These are phyloP conservation scores for Aegilops longissima DNA, from an alignment of 176 grass and related monocot species.

Conservation along the genomic window DNA sequence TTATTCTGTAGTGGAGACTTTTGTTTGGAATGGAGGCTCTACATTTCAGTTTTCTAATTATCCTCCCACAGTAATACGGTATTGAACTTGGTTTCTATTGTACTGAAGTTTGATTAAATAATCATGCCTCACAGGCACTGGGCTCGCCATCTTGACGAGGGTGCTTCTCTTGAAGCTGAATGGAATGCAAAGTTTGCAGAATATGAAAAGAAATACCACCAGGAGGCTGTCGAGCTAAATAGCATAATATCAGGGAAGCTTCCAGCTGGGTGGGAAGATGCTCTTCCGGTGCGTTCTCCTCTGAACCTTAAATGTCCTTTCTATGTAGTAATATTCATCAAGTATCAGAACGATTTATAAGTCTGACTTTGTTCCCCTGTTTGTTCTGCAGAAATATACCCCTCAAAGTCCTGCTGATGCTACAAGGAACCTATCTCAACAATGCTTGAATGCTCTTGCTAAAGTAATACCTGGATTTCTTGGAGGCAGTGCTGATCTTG, in stretches of 20 bases:
- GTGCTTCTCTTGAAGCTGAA: slow-evolving; percentile 55
- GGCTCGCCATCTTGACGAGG: slow-evolving; percentile 43
- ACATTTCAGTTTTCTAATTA: not conserved
- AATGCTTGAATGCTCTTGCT: slow-evolving; percentile 55
- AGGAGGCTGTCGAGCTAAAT: slow-evolving; percentile 41
- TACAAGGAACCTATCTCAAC: slow-evolving; percentile 60
- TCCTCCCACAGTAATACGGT: not conserved
- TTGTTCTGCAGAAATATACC: slow-evolving; percentile 31
- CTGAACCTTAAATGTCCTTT: not conserved
- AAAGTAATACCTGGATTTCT: slow-evolving; percentile 63
- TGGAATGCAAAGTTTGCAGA: slow-evolving; percentile 51
- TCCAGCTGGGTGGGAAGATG: slow-evolving; percentile 36
- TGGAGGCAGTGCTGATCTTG: slow-evolving; percentile 64
- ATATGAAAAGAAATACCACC: slow-evolving; percentile 57
- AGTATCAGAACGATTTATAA: not conserved
- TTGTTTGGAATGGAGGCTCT: not conserved
- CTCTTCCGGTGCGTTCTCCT: slow-evolving; percentile 40
- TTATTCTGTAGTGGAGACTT: not conserved
- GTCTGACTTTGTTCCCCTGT: not conserved
- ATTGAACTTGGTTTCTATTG: not conserved
- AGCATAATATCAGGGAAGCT: slow-evolving; percentile 50
- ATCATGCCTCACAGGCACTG: slow-evolving; percentile 38
- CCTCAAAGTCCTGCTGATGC: slow-evolving; percentile 39
- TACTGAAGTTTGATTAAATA: not conserved
- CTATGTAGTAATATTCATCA: not conserved